Evolutionary conservation across 352 stramenopile species (phyloP), one percentile per base, ranked within the genome.

Genomic region (Albugo candida): DNA sequence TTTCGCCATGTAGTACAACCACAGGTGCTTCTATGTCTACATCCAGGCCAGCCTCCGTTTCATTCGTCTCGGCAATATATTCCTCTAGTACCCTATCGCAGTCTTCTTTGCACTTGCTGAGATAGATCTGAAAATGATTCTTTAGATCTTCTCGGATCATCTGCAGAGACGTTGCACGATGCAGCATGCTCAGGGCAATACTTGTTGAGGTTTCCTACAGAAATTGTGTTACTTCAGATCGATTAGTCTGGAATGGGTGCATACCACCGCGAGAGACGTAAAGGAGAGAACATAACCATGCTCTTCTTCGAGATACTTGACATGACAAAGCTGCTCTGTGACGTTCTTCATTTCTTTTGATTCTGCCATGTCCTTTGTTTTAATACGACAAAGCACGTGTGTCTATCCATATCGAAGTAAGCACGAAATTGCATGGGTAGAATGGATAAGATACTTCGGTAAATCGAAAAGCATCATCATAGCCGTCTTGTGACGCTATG

Each of bases 151-250:
- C 41, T 24, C 37, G 42, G 13, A 82, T 49, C 19, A 45, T 53
- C 2, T 65, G 61, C 1, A 63, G 47, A 1, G 67, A 63, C 8
- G 52, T 44, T 5, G 61, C 57, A 14, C 73, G 73, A 51, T 79
- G 67, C 12, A 85, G 52, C 64, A 85, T 82, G 40, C 68, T 77
- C 73, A 82, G 75, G 5, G 70, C 73, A 40, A 85, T 85, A 16
- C 66, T 70, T 19, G 58, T 51, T 2, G 73, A 62, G 0, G 68
- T 81, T 56, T 85, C 54, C 55, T 65, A 21, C 36, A 52, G 27
- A 13, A 56, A 51, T 37, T 38, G 38, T 21, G 19, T 54, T n/a
- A 54, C 11, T 27, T 31, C 16, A n/a, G 16, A 20, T 12, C 12
- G 11, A 6, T 6, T 8, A 24, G 21, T n/a, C 14, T 11, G 11